A percentile compares a stretch with the other conserved stretches of the same genome.
Evolutionary conservation across 164 flowering plant species (phyloP).

Genomic region (Santalum album): DNA sequence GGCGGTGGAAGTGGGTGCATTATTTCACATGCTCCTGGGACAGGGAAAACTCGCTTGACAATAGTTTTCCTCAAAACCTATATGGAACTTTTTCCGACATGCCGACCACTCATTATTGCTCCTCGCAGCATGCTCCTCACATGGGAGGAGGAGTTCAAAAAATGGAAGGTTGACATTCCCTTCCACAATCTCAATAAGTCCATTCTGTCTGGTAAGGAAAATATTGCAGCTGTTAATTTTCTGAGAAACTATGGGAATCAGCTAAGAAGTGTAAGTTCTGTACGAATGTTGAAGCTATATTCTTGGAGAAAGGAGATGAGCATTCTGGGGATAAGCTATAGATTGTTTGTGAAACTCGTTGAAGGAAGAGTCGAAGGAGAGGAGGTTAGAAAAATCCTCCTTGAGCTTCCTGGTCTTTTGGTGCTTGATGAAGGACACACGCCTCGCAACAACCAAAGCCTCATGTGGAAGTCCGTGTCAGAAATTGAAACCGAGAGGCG

Average conservation of each 20-base stretch:
- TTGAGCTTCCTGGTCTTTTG: constrained; percentile 50
- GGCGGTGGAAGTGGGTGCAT: constrained; percentile 61
- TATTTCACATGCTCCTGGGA: constrained; percentile 95
- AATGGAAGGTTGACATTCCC: constrained; percentile 58
- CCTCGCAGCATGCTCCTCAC: constrained; percentile 64
- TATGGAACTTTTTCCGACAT: constrained; percentile 33
- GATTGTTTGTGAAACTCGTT: constrained; percentile 39
- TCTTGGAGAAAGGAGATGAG: constrained; percentile 53
- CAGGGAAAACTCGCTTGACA: constrained; percentile 74
- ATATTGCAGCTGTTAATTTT: constrained; percentile 8
- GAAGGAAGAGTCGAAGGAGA: constrained; percentile 3
- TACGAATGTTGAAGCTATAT: constrained; percentile 45
- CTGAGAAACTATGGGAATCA: neutral
- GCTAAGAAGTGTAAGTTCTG: neutral
- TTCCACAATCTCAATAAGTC: constrained; percentile 45
- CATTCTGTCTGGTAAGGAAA: constrained; percentile 47
- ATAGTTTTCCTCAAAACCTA: constrained; percentile 57
- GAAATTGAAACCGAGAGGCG: constrained; percentile 48
- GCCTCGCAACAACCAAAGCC: constrained; percentile 48
- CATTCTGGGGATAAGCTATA: constrained; percentile 65
- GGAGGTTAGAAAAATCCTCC: constrained; percentile 34
- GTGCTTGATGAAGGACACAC: constrained; percentile 93
- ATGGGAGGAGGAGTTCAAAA: constrained; percentile 75
- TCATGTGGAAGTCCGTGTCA: constrained; percentile 40
- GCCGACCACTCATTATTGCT: constrained; percentile 66